Evolutionary conservation across 805 yeast species (phyloP).

Genomic region (Wickerhamomyces sydowiorum): DNA sequence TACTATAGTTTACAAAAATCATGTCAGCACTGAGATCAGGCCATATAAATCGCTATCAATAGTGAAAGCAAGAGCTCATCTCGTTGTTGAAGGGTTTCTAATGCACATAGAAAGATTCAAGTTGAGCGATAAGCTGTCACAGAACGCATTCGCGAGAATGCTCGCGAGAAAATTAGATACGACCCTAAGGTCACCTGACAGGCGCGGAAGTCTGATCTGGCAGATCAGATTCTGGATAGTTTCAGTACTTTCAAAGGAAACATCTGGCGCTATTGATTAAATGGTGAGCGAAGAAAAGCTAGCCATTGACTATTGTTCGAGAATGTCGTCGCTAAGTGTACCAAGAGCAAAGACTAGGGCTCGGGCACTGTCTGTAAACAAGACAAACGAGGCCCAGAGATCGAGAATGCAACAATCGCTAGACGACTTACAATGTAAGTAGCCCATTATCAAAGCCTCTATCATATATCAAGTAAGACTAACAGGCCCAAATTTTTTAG

Average conservation of each 20-base stretch:
- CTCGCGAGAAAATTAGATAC: too few species aligned
- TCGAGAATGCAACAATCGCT: slow-evolving; percentile 12
- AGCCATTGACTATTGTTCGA: background rate
- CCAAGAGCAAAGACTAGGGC: background rate
- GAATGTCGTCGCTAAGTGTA: background rate
- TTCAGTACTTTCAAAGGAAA: too few species aligned
- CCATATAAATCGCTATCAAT: too few species aligned
- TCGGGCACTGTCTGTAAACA: background rate
- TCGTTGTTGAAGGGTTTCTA: background rate
- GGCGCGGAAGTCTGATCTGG: too few species aligned
- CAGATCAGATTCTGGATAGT: too few species aligned
- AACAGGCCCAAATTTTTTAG: background rate
- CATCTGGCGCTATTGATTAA: too few species aligned
- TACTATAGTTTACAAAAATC: too few species aligned
- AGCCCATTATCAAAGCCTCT: background rate
- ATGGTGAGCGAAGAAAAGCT: too few species aligned
- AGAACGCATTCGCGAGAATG: too few species aligned
- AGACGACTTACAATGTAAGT: slow-evolving; percentile 10
- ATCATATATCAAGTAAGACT: background rate
- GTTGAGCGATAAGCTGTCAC: background rate
- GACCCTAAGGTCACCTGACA: too few species aligned
- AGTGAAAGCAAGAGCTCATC: too few species aligned
- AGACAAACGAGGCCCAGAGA: slow-evolving; percentile 1
- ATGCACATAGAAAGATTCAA: background rate
- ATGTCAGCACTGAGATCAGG: too few species aligned